phyloP scores from a whole-genome alignment of 306 rosid species.

The Lathyrus tuberosus region DNA sequence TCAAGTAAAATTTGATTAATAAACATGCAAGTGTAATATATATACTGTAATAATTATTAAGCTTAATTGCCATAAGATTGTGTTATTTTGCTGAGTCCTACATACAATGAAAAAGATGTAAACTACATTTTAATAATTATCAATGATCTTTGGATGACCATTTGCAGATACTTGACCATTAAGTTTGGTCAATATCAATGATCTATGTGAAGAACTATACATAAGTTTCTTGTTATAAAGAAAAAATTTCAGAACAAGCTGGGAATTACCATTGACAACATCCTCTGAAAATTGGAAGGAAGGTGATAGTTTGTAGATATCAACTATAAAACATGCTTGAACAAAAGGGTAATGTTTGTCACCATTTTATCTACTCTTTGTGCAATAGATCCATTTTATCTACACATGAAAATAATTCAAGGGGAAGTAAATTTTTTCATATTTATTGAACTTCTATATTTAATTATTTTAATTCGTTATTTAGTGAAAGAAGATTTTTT shows the following conservation, averaged over 20 bases:
- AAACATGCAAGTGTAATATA: constrained; percentile 46
- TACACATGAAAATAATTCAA: not conserved
- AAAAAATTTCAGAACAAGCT: constrained; percentile 17
- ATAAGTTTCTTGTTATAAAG: constrained; percentile 1
- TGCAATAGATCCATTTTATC: not conserved
- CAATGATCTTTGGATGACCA: not conserved
- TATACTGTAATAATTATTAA: constrained; percentile 29
- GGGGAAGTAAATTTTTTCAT: not conserved
- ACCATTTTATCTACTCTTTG: not conserved
- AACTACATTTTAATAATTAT: constrained; percentile 23
- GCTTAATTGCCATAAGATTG: constrained; percentile 24
- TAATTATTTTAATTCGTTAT: too few relatives aligned
- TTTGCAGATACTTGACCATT: too few relatives aligned
- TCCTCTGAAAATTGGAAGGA: constrained; percentile 16
- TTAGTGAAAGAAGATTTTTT: too few relatives aligned
- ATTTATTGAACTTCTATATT: too few relatives aligned
- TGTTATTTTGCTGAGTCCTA: constrained; percentile 32
- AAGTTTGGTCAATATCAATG: constrained; percentile 35
- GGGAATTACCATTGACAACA: not conserved
- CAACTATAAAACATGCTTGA: not conserved
- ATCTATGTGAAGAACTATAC: constrained; percentile 8
- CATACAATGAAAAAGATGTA: constrained; percentile 23
- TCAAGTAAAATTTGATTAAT: constrained; percentile 19
- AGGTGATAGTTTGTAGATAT: constrained; percentile 19
- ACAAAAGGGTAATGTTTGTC: constrained; percentile 1